phyloP scores from a whole-genome alignment of 495 filamentous ascomycete species.

The Halenospora varia region DNA sequence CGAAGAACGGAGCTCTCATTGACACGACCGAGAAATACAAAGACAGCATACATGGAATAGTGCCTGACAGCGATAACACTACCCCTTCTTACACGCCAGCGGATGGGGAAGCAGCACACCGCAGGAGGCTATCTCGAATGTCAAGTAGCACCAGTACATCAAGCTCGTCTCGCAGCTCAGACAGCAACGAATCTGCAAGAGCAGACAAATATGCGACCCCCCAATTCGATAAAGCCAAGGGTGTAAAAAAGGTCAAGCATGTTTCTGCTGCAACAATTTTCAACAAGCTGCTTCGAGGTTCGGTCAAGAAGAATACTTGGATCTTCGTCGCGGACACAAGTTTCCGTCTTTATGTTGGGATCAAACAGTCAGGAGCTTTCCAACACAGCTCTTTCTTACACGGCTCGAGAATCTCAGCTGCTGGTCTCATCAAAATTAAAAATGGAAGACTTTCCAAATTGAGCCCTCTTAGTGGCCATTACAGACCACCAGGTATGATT shows the following conservation, averaged over 20 bases:
- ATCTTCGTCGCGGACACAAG: conserved; percentile 88
- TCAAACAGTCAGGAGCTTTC: conserved; percentile 84
- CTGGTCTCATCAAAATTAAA: conserved; percentile 80
- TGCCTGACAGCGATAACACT: conserved; percentile 56
- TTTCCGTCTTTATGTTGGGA: conserved; percentile 80
- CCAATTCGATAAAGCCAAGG: conserved; percentile 49
- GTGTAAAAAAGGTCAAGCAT: conserved; percentile 59
- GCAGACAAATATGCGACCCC: conserved; percentile 50
- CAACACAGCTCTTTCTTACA: conserved; percentile 88
- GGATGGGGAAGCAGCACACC: conserved; percentile 9
- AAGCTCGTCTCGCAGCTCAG: not conserved
- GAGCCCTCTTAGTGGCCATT: conserved; percentile 71
- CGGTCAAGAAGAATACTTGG: conserved; percentile 77
- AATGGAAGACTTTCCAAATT: conserved; percentile 62
- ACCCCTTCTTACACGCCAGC: conserved; percentile 39
- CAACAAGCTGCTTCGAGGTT: conserved; percentile 66
- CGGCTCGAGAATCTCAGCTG: conserved; percentile 74
- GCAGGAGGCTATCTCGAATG: not conserved
- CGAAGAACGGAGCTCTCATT: conserved; percentile 71
- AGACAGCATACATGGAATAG: conserved; percentile 76
- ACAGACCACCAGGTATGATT: conserved; percentile 68
- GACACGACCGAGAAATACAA: conserved; percentile 71
- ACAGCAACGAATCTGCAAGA: conserved; percentile 26
- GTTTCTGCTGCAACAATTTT: conserved; percentile 65
- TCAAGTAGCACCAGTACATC: not conserved